Evolutionary conservation across 306 rosid species (phyloP), one percentile per base, ranked within the genome.

Genomic region (Medicago arabica): DNA sequence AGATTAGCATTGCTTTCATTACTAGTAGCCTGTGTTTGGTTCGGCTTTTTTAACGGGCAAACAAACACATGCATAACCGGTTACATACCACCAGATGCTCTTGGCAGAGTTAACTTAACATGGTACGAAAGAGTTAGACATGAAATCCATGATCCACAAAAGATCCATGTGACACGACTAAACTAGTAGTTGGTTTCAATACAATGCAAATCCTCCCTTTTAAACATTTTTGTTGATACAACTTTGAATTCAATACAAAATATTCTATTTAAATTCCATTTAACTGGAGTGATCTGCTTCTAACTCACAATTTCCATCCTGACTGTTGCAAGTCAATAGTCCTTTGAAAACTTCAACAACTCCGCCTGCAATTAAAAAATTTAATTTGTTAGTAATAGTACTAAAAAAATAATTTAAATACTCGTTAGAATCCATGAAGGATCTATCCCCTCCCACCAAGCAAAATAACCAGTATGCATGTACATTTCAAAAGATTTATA

Each of bases 281-380:
- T 34, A 39, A 69, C 36, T 47, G 19, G 19, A 63, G 43, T 54
- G 58, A 74, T 31, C 50, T 16, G 63, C 79, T 21, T 46, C 34
- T 21, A 57, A 61, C 13, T 10, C 53, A 47, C 40, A 72, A 61
- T 19, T 60, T 75, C 66, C 60, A 72, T 54, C 78, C 64, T 67
- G 50, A 74, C 80, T 54, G 78, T 77, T 46, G 80, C 73, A 64
- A 44, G 36, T 74, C 82, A 93, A 80, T 83, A 88, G 77, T 84
- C 91, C 81, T 89, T 84, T 18, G 92, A 80, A 83, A 83, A 87
- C 85, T 85, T 89, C 65, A 84, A 83, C 74, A 91, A 19, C 82
- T 89, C 97, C 0, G 88, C 82, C 97, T 93, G 92, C 82, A 83
- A 46, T 38, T 67, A 73, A 68, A 47, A 60, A 54, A 53, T 78